phyloP scores from a whole-genome alignment of 2,329 filamentous ascomycete species.

The Fusarium sp. region DNA sequence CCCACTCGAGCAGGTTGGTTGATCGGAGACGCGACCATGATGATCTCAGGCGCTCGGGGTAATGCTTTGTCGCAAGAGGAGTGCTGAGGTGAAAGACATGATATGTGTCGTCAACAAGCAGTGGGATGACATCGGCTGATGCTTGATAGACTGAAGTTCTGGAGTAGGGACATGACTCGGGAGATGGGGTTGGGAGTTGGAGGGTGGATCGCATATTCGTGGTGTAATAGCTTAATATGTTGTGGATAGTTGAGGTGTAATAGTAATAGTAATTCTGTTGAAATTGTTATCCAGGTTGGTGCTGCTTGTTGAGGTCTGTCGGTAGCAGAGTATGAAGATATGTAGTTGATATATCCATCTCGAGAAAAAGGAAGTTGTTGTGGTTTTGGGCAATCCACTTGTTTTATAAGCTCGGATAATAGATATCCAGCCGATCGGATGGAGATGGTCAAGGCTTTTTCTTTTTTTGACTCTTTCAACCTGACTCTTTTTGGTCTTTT shows the following conservation, averaged over 20 bases:
- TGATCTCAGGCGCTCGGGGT: constrained; percentile 51
- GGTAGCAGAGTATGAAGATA: background rate
- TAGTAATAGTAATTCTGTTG: background rate
- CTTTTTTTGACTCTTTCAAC: constrained; percentile 3
- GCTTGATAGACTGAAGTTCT: constrained; percentile 49
- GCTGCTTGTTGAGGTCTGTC: constrained; percentile 17
- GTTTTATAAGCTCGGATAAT: constrained; percentile 10
- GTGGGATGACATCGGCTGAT: constrained; percentile 54
- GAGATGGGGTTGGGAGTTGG: constrained; percentile 44
- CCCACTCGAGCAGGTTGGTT: constrained; percentile 50
- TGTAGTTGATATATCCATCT: constrained; percentile 32
- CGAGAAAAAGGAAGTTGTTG: background rate
- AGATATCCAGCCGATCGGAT: constrained; percentile 2
- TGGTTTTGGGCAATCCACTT: background rate
- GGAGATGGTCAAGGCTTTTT: constrained; percentile 5
- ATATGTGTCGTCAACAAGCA: constrained; percentile 54
- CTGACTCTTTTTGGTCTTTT: background rate
- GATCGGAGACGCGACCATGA: constrained; percentile 52
- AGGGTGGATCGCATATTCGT: constrained; percentile 39
- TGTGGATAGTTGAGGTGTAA: background rate
- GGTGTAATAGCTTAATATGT: background rate
- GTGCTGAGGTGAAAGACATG: constrained; percentile 55
- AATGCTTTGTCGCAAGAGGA: constrained; percentile 51
- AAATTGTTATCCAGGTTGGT: constrained; percentile 14
- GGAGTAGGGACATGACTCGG: constrained; percentile 47